phyloP scores from a whole-genome alignment of 164 flowering plant genomes.

The Stephania japonica region DNA sequence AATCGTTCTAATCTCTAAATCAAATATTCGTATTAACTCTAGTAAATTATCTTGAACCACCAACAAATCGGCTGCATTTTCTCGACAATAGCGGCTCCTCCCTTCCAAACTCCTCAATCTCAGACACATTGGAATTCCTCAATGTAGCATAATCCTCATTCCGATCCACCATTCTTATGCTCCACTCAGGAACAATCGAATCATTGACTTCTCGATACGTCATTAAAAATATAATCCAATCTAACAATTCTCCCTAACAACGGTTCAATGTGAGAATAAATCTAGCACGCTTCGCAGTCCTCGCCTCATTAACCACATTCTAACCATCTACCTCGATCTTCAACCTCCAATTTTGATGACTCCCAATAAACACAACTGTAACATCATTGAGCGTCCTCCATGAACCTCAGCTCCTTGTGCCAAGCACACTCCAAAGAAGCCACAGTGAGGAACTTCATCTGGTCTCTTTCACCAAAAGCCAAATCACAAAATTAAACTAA shows the following conservation, averaged over 20 bases:
- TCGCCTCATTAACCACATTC: conserved; percentile 75
- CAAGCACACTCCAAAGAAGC: conserved; percentile 96
- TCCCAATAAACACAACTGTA: conserved; percentile 81
- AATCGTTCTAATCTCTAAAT: conserved; percentile 74
- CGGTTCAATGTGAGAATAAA: no score
- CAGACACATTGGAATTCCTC: neutral
- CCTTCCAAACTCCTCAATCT: conserved; percentile 2
- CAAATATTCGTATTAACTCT: conserved; percentile 69
- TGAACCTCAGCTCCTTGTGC: conserved; percentile 66
- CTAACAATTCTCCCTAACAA: no score
- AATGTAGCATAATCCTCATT: conserved; percentile 22
- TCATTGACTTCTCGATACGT: conserved; percentile 24
- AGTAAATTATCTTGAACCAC: conserved; percentile 51
- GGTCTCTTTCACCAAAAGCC: conserved; percentile 12
- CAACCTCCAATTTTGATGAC: conserved; percentile 73
- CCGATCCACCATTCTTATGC: conserved; percentile 20
- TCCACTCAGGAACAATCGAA: conserved; percentile 38
- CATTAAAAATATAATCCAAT: no score
- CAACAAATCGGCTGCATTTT: conserved; percentile 30
- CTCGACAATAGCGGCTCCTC: conserved; percentile 16
- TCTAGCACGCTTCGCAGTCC: no score
- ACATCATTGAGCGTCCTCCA: conserved; percentile 90
- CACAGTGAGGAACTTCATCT: conserved; percentile 71
- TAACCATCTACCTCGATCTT: conserved; percentile 83
- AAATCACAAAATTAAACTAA: neutral